Conservation (phyloP, 352 stramenopile species). For the Globisporangium nodosum region DNA sequence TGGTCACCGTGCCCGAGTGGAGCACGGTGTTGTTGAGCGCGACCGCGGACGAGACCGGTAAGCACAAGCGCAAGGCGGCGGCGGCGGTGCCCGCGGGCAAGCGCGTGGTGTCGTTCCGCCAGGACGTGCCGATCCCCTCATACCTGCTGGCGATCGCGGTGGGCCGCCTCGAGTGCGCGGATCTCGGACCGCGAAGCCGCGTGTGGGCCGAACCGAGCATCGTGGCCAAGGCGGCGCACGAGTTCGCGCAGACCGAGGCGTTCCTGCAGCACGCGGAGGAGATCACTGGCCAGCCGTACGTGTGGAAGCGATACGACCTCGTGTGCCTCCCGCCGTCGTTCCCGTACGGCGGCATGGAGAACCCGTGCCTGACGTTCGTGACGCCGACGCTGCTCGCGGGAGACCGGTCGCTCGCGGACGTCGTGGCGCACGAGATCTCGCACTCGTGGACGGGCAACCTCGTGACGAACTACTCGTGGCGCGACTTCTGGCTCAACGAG, state of each 20-base stretch:
- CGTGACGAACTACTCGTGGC: conserved; percentile 95
- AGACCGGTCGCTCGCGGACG: conserved; percentile 92
- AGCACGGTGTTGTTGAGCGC: no score
- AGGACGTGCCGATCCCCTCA: conserved; percentile 91
- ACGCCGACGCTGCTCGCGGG: conserved; percentile 94
- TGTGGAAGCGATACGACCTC: conserved; percentile 97
- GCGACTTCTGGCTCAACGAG: conserved; percentile 99
- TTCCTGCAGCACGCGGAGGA: conserved; percentile 91
- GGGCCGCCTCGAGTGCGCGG: conserved; percentile 83
- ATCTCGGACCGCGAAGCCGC: conserved; percentile 80
- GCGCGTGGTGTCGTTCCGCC: conserved; percentile 21
- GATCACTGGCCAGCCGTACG: conserved; percentile 90
- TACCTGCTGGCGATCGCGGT: conserved; percentile 95
- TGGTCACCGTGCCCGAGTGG: no score
- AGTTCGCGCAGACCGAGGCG: conserved; percentile 94
- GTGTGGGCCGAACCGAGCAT: conserved; percentile 95
- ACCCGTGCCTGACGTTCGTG: conserved; percentile 93
- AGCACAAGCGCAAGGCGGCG: no score
- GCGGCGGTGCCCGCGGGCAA: conserved; percentile 1
- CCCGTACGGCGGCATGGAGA: conserved; percentile 81
- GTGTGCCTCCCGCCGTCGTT: conserved; percentile 96
- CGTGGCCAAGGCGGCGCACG: conserved; percentile 88
- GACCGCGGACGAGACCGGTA: no score
- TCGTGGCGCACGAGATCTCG: conserved; percentile 97
- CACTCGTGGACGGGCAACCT: conserved; percentile 97